A percentile compares a stretch with the other conserved stretches of the same genome.
Evolutionary conservation across 495 filamentous ascomycete genomes (phyloP).

Genomic region (Polyplosphaeria fusca): DNA sequence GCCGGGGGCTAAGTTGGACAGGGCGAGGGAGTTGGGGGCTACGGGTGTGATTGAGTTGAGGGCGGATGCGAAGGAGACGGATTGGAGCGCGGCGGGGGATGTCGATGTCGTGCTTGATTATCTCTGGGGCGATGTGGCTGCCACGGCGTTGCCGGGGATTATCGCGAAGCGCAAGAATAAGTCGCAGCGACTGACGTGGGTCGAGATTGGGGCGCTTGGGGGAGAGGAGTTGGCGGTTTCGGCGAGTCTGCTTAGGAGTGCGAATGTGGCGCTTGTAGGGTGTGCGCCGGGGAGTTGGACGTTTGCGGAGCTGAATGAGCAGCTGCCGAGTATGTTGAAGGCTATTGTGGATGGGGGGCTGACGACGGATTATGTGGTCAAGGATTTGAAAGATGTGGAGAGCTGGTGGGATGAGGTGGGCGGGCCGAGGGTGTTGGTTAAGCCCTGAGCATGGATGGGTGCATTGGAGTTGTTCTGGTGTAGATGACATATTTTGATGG

Average conservation of each 20-base stretch:
- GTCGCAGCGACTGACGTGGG: conserved; percentile 27
- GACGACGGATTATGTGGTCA: conserved; percentile 17
- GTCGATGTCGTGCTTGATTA: conserved; percentile 39
- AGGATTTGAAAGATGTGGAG: conserved; percentile 34
- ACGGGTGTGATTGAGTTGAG: conserved; percentile 42
- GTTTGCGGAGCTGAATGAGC: conserved; percentile 24
- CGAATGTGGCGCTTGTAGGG: conserved; percentile 34
- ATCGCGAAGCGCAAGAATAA: conserved; percentile 5
- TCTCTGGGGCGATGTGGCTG: conserved; percentile 30
- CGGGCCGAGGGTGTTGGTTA: conserved; percentile 21
- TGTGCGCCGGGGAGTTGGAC: conserved; percentile 36
- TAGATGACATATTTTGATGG: no score
- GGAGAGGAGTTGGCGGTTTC: conserved; percentile 21
- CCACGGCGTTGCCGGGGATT: conserved; percentile 22
- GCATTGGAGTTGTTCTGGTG: no score
- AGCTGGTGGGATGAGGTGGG: conserved; percentile 27
- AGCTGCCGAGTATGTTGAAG: conserved; percentile 31
- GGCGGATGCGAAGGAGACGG: conserved; percentile 42
- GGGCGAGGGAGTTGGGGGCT: conserved; percentile 42
- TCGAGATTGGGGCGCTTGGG: conserved; percentile 32
- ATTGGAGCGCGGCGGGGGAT: conserved; percentile 38
- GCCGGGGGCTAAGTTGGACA: conserved; percentile 32
- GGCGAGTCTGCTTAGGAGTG: conserved; percentile 26
- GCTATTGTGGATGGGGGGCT: conserved; percentile 21
- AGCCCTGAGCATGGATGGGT: no score